Percentiles rank a stretch among this genome's conserved stretches.
Evolutionary conservation across 2,329 filamentous ascomycete species (phyloP).

Genomic region (Ophiostoma montium): DNA sequence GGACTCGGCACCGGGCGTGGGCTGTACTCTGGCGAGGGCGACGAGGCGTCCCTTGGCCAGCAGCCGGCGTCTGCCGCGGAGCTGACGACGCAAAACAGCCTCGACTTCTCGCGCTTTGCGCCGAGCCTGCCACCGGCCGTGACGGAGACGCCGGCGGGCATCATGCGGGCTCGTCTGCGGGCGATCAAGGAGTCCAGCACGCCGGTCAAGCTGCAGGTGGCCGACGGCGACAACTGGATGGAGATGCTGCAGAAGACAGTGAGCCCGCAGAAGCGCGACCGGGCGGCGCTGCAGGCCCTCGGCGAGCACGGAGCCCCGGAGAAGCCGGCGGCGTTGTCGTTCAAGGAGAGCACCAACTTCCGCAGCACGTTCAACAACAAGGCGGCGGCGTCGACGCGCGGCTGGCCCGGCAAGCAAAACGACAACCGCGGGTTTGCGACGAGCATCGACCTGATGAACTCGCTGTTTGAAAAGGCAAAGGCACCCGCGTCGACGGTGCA

Average conservation of each 20-base stretch:
- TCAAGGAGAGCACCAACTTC: slow-evolving; percentile 19
- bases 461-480: slow-evolving; percentile 65
- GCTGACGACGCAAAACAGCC: slow-evolving; percentile 26
- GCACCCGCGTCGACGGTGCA: slow-evolving; percentile 33
- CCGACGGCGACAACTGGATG: slow-evolving; percentile 75
- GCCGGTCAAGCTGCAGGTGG: slow-evolving; percentile 45
- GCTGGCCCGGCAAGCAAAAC: slow-evolving; percentile 21
- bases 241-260: slow-evolving; percentile 89
- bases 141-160: slow-evolving; percentile 42
- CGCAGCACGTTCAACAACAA: slow-evolving; percentile 19
- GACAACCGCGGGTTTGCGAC: slow-evolving; percentile 61
- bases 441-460: slow-evolving; percentile 93
- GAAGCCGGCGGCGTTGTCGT: slow-evolving; percentile 20
- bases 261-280: slow-evolving; percentile 84
- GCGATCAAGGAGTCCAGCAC: slow-evolving; percentile 46
- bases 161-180: slow-evolving; percentile 49
- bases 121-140: slow-evolving; percentile 31
- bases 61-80: slow-evolving; percentile 63
- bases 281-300: slow-evolving; percentile 50
- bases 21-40: slow-evolving; percentile 48
- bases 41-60: slow-evolving; percentile 66
- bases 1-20: slow-evolving; percentile 67
- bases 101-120: slow-evolving; percentile 33
- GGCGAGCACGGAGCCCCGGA: slow-evolving; percentile 44
- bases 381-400: slow-evolving; percentile 17